These are phyloP conservation scores for Nitzschia inconspicua DNA, from an alignment of 108 stramenopile genomes.

Conservation along the genomic window DNA sequence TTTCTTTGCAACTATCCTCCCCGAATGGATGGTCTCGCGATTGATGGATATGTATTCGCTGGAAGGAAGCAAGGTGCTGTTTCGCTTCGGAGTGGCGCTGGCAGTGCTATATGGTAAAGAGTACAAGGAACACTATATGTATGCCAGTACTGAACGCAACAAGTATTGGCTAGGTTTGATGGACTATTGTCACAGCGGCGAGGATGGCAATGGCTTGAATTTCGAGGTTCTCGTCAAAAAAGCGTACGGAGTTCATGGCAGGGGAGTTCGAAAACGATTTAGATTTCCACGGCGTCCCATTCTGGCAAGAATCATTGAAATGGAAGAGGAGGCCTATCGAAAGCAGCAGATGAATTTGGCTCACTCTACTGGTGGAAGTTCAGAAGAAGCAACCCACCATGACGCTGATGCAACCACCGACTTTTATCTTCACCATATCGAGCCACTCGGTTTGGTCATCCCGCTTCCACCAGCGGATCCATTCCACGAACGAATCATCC, in stretches of 20 bases:
- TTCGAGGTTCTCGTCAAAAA: constrained; percentile 59
- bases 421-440: constrained; percentile 2
- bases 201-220: constrained; percentile 26
- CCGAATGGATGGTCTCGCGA: constrained; percentile 41
- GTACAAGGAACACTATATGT: constrained; percentile 29
- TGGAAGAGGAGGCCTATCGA: constrained; percentile 59
- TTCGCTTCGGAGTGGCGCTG: constrained; percentile 72
- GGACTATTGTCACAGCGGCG: constrained; percentile 6
- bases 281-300: constrained; percentile 73
- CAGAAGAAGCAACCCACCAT: too few species aligned
- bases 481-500: constrained; percentile 11
- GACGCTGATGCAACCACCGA: constrained; percentile 17
- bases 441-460: constrained; percentile 23
- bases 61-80: constrained; percentile 76
- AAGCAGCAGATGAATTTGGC: constrained; percentile 37
- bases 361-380: too few species aligned
- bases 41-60: constrained; percentile 81
- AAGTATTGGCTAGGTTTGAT: constrained; percentile 42
- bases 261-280: constrained; percentile 32
- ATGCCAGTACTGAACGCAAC: constrained; percentile 8
- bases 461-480: constrained; percentile 5
- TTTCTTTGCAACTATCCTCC: constrained; percentile 60
- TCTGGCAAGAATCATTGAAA: constrained; percentile 55
- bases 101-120: constrained; percentile 46
- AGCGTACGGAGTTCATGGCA: constrained; percentile 68